These are phyloP conservation scores for Pyricularia sp. DNA, from an alignment of 2,329 filamentous ascomycete genomes.

Conservation along the genomic window DNA sequence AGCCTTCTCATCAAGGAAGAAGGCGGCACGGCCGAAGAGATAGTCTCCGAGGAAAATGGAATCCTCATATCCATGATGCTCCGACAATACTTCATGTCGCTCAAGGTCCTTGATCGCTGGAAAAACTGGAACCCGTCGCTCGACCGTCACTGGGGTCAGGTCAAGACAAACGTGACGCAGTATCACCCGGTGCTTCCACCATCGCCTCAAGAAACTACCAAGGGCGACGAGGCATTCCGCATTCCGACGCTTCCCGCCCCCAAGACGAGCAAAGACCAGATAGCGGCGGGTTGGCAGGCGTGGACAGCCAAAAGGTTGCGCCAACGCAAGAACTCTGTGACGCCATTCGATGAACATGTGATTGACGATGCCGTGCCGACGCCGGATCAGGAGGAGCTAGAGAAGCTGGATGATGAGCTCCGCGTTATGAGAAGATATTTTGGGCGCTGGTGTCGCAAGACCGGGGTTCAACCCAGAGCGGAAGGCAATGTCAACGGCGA, in stretches of 20 bases:
- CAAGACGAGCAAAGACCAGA: constrained; percentile 1
- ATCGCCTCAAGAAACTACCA: constrained; percentile 18
- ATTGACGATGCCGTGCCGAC: constrained; percentile 23
- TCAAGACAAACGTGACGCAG: constrained; percentile 52
- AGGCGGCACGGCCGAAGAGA: constrained; percentile 66
- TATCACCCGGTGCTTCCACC: constrained; percentile 37
- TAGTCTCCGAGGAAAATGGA: constrained; percentile 80
- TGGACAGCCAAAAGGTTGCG: constrained; percentile 27
- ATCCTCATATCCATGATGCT: constrained; percentile 80
- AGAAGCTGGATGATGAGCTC: constrained; percentile 35
- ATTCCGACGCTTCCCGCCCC: constrained; percentile 8
- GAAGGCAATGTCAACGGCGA: constrained; percentile 48
- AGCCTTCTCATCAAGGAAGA: constrained; percentile 66
- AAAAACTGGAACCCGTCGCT: constrained; percentile 56
- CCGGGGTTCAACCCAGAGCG: constrained; percentile 47
- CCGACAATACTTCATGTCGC: constrained; percentile 82
- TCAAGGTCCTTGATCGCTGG: constrained; percentile 77
- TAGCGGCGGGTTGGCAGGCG: constrained; percentile 22
- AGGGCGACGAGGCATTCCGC: constrained; percentile 12
- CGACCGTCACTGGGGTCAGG: constrained; percentile 53
- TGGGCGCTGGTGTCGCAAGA: constrained; percentile 62
- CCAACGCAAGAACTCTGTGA: constrained; percentile 20
- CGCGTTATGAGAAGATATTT: constrained; percentile 60
- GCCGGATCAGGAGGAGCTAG: constrained; percentile 30
- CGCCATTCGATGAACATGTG: constrained; percentile 34